These are phyloP conservation scores for Claviceps digitariae DNA, from an alignment of 2,329 filamentous ascomycete genomes.

Conservation along the genomic window DNA sequence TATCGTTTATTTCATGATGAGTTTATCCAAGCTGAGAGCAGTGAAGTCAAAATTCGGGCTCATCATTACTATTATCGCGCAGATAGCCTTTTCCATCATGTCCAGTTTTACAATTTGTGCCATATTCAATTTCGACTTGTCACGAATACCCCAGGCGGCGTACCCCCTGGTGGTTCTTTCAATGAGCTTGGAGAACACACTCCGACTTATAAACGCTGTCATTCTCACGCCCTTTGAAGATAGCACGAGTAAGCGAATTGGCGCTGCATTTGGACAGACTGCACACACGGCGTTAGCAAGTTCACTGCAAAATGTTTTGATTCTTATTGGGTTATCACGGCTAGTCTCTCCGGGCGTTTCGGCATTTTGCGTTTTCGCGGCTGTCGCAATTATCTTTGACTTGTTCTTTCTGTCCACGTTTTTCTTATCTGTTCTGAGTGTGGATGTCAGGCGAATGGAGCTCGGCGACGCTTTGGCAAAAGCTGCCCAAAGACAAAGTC, in stretches of 20 bases:
- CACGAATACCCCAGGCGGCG: conserved; percentile 57
- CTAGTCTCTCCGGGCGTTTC: conserved; percentile 57
- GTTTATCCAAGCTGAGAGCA: conserved; percentile 54
- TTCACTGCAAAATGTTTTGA: conserved; percentile 52
- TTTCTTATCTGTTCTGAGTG: conserved; percentile 65
- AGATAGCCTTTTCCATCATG: conserved; percentile 59
- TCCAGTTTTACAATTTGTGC: conserved; percentile 72
- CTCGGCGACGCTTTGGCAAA: conserved; percentile 58
- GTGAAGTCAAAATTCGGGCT: conserved; percentile 65
- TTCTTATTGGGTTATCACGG: conserved; percentile 52
- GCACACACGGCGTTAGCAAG: conserved; percentile 56
- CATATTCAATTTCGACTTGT: conserved; percentile 60
- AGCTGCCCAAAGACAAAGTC: conserved; percentile 30
- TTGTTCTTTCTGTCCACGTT: conserved; percentile 69
- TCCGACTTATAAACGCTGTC: conserved; percentile 65
- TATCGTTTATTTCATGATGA: conserved; percentile 50
- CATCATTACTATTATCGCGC: conserved; percentile 54
- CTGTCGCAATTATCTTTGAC: conserved; percentile 62
- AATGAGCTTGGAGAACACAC: conserved; percentile 68
- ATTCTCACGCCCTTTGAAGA: conserved; percentile 57
- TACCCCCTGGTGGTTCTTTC: conserved; percentile 67
- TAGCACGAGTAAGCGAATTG: conserved; percentile 54
- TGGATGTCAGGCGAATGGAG: conserved; percentile 65
- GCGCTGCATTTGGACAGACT: conserved; percentile 60
- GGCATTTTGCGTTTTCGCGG: conserved; percentile 64